Percentiles rank a stretch among this genome's conserved stretches.
These are phyloP conservation scores for Lolium rigidum DNA, from an alignment of 176 grass and related monocot species.

Conservation along the genomic window DNA sequence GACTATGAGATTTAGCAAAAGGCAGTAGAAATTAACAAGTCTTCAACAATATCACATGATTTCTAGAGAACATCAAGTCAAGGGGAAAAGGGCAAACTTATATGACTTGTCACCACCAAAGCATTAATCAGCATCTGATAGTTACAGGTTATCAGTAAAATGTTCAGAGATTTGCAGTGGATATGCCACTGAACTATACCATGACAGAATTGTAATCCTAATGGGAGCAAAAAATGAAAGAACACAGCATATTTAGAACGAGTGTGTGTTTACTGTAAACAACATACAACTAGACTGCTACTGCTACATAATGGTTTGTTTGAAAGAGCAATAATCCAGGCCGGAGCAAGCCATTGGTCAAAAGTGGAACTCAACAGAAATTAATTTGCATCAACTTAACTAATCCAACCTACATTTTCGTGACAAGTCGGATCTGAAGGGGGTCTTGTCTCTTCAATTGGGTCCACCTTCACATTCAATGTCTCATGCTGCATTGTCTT, in stretches of 20 bases:
- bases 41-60: constrained; percentile 21
- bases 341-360: background rate
- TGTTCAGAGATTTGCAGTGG: background rate
- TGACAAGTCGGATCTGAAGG: constrained; percentile 14
- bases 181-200: constrained; percentile 24
- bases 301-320: constrained; percentile 14
- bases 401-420: constrained; percentile 43
- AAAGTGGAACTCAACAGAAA: constrained; percentile 13
- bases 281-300: constrained; percentile 4
- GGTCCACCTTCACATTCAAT: background rate
- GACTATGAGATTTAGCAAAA: constrained; percentile 30
- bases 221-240: constrained; percentile 22
- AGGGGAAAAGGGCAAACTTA: constrained; percentile 1
- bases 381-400: constrained; percentile 24
- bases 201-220: constrained; percentile 7
- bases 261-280: background rate
- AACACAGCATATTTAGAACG: background rate
- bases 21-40: background rate
- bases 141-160: constrained; percentile 21
- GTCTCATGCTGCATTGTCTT: background rate
- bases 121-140: constrained; percentile 19
- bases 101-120: constrained; percentile 14
- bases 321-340: background rate
- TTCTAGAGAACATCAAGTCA: constrained; percentile 29
- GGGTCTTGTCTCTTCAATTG: constrained; percentile 1